A percentile compares a stretch with the other conserved stretches of the same genome.
These are phyloP conservation scores for Tricholoma bakamatsutake DNA, from an alignment of 768 basidiomycete species.

Conservation along the genomic window DNA sequence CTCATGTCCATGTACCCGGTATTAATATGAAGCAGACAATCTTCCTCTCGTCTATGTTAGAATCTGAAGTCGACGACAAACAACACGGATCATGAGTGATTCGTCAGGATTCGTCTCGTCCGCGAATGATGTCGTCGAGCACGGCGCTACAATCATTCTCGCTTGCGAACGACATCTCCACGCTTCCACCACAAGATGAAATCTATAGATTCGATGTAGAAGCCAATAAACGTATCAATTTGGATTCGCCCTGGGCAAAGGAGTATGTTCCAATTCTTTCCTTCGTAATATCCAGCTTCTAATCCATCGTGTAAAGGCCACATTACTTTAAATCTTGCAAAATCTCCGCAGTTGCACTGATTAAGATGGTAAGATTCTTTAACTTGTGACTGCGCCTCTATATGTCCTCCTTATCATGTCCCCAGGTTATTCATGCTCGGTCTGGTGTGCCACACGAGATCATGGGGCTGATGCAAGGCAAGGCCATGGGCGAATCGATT, in stretches of 20 bases:
- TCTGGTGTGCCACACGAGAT: constrained; percentile 98
- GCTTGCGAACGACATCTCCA: constrained; percentile 61
- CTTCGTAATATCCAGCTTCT: constrained; percentile 3
- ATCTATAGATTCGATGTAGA: constrained; percentile 73
- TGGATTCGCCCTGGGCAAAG: constrained; percentile 75
- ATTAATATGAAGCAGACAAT: no score
- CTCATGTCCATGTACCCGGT: not conserved
- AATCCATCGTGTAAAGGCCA: constrained; percentile 38
- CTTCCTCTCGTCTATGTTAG: not conserved
- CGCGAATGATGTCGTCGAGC: constrained; percentile 30
- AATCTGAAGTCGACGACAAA: not conserved
- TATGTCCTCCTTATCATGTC: not conserved
- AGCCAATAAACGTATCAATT: constrained; percentile 59
- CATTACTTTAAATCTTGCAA: constrained; percentile 86
- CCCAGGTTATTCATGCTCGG: constrained; percentile 93
- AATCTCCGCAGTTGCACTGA: constrained; percentile 91
- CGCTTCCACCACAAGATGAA: constrained; percentile 70
- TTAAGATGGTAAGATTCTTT: constrained; percentile 72
- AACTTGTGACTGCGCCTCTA: constrained; percentile 2
- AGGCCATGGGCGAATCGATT: constrained; percentile 72
- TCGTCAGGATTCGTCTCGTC: not conserved
- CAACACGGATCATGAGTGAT: no score
- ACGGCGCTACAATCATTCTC: constrained; percentile 72
- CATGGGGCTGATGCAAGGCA: constrained; percentile 99
- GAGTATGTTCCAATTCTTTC: constrained; percentile 51